Conservation (phyloP, 805 yeast genomes). For the Spathaspora girioi region DNA sequence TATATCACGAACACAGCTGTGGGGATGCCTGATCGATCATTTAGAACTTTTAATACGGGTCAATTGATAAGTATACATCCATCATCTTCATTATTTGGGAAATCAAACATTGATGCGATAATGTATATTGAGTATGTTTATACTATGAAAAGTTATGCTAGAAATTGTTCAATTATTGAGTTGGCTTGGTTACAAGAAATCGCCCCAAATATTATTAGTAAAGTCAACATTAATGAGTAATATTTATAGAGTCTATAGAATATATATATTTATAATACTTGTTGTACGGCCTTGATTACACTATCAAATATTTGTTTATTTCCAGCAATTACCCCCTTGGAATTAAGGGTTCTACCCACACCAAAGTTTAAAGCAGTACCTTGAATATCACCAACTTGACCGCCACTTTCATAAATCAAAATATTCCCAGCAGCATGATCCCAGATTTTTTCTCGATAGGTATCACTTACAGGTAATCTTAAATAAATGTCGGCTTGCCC, state of each 20-base stretch:
- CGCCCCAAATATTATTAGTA: conserved; percentile 62
- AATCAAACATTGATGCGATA: conserved; percentile 68
- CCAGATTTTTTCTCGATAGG: conserved; percentile 94
- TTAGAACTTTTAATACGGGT: conserved; percentile 78
- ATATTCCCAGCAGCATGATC: conserved; percentile 97
- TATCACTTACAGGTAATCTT: conserved; percentile 73
- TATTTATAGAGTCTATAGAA: conserved; percentile 1
- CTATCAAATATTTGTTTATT: conserved; percentile 42
- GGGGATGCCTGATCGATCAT: conserved; percentile 92
- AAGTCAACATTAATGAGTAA: conserved; percentile 27
- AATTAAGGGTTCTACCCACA: conserved; percentile 71
- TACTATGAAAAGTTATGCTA: conserved; percentile 89
- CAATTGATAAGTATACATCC: conserved; percentile 89
- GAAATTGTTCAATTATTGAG: conserved; percentile 80
- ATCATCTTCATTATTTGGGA: conserved; percentile 81
- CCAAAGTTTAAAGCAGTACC: conserved; percentile 80
- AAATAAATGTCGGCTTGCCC: conserved; percentile 93
- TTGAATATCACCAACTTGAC: conserved; percentile 78
- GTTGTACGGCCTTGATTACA: conserved; percentile 47
- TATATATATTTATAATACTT: conserved; percentile 15
- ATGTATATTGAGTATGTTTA: conserved; percentile 94
- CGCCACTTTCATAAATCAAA: conserved; percentile 86
- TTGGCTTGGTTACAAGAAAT: conserved; percentile 82
- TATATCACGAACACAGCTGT: conserved; percentile 87
- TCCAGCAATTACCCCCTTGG: conserved; percentile 94